phyloP scores from a whole-genome alignment of 2,329 filamentous ascomycete species.

The Stemphylium vesicarium region DNA sequence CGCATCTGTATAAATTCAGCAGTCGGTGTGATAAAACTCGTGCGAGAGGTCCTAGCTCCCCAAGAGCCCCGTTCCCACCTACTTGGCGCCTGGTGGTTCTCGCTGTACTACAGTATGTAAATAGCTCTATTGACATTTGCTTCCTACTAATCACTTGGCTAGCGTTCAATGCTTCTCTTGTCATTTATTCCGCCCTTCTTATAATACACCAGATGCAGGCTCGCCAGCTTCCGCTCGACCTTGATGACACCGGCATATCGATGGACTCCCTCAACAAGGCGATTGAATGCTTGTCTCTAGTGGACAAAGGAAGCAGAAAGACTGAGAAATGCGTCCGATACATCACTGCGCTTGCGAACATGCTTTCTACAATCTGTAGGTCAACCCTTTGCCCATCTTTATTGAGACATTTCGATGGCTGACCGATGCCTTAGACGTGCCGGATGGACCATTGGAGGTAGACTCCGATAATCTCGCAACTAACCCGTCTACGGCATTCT shows the following conservation, averaged over 20 bases:
- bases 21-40: conserved; percentile 44
- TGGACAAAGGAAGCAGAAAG: conserved; percentile 19
- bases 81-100: conserved; percentile 53
- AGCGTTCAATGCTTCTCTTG: conserved; percentile 40
- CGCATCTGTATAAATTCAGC: conserved; percentile 45
- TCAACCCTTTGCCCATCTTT: background rate
- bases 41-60: conserved; percentile 31
- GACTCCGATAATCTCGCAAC: background rate
- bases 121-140: background rate
- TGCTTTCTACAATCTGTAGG: conserved; percentile 9
- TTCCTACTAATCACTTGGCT: background rate
- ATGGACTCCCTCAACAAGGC: conserved; percentile 9
- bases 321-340: conserved; percentile 20
- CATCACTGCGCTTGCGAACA: conserved; percentile 8
- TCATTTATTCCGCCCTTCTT: conserved; percentile 40
- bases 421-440: background rate
- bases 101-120: conserved; percentile 47
- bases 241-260: conserved; percentile 13
- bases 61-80: conserved; percentile 25
- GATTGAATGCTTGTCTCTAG: conserved; percentile 16
- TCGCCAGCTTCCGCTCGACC: conserved; percentile 4
- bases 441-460: background rate
- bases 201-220: conserved; percentile 18
- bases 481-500: background rate
- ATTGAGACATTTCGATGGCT: background rate